A percentile compares a stretch with the other conserved stretches of the same genome.
These are phyloP conservation scores for Cystobasidium ongulense DNA, from an alignment of 768 basidiomycete genomes.

Conservation along the genomic window DNA sequence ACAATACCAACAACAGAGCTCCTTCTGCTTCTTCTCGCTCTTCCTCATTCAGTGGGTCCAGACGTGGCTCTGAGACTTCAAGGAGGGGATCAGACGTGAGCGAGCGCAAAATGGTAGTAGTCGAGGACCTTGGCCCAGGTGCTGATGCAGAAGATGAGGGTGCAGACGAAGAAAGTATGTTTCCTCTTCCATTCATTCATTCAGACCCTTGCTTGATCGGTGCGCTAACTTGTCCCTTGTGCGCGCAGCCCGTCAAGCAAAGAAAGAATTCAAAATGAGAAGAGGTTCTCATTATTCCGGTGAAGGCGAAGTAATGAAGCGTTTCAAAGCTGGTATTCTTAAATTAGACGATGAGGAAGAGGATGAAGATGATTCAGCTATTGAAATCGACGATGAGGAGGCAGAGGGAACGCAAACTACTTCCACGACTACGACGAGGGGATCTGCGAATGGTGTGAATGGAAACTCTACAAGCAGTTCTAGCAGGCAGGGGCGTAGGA, in stretches of 20 bases:
- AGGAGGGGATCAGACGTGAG: conserved; percentile 21
- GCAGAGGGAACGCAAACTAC: background rate
- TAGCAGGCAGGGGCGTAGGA: background rate
- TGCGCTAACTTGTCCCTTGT: background rate
- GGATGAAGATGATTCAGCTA: conserved; percentile 2
- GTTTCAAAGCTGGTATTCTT: conserved; percentile 1
- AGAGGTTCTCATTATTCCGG: conserved; percentile 6
- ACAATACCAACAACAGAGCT: background rate
- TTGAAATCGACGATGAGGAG: background rate
- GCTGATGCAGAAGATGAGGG: conserved; percentile 28
- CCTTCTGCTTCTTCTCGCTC: conserved; percentile 13
- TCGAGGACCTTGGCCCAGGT: conserved; percentile 27
- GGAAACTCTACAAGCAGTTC: background rate
- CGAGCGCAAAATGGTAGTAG: conserved; percentile 28
- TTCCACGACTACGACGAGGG: background rate
- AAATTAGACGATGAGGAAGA: background rate
- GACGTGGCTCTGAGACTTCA: conserved; percentile 7
- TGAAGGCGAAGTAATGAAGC: conserved; percentile 30
- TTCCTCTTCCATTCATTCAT: background rate
- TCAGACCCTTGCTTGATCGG: background rate
- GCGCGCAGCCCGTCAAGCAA: conserved; percentile 10
- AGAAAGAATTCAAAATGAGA: conserved; percentile 22
- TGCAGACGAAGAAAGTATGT: conserved; percentile 28
- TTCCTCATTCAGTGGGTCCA: conserved; percentile 17
- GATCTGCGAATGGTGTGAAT: background rate